Evolutionary conservation across 306 rosid species (phyloP), one percentile per base, ranked within the genome.

Genomic region (Acacia melanoxylon): DNA sequence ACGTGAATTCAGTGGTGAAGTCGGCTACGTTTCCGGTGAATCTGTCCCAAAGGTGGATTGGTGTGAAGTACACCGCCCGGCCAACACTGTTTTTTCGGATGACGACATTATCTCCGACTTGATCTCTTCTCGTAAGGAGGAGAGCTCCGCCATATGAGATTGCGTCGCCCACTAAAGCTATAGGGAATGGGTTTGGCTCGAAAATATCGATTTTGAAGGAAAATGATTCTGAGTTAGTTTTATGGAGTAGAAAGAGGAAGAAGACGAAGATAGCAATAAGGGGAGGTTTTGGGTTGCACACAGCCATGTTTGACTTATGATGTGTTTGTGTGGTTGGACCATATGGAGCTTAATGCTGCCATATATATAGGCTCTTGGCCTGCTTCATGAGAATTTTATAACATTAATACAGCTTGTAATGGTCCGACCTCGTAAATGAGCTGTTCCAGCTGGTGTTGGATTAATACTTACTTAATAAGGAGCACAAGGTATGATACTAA

Each of bases 1-100:
- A n/a, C n/a, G n/a, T 48, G 76, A 85, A 88, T 17, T 2, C 1
- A 1, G 83, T 78, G 22, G 13, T 48, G 46, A 88, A 86, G 1
- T 45, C 40, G 0, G 82, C 84, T 0, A 78, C 52, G 0, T 73
- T 14, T 0, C 83, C 85, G 0, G 49, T 71, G 22, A 79, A 31
- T 2, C 79, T 15, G 63, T 83, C 78, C 44, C 75, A 40, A 6
- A 82, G 24, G 12, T 46, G 82, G 24, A 82, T 40, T 4, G 78
- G 85, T 2, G 51, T 17, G 27, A 51, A 4, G 49, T 8, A 46
- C 2, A 35, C 74, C 2, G 52, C 44, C 71, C 68, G 82, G 0
- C 85, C 82, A 4, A n/a, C 78, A 41, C 85, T 82, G 22, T 69
- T 54, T 59, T 31, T 31, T 2, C 52, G n/a, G 10, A 12, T 8